Base-by-base conservation (phyloP, 805 yeast genomes). In the Komagataella populi region DNA sequence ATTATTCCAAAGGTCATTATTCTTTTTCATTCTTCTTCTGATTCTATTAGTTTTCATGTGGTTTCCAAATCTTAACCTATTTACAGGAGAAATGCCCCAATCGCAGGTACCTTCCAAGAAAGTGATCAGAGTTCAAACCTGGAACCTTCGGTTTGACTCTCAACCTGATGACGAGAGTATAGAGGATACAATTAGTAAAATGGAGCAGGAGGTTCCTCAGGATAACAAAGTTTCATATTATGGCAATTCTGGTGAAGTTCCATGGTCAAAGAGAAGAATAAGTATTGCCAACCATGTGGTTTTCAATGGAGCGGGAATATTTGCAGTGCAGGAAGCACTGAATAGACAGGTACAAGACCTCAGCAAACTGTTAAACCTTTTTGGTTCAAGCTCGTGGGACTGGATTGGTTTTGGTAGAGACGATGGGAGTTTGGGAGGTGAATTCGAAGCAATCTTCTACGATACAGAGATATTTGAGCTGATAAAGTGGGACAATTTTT, bases 401-500 rank as follows among this genome's bases (percentile, higher is more conserved):
- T 79, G 78, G 75, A 57, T 64, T 2, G 80, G 78, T 48, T 70
- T 70, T 45, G 82, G 82, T 1, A 65, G 83, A 57, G 76, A 70
- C 49, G 82, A 78, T 57, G 83, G 83, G 7, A 58, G 58, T 8
- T 60, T 60, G 16, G 61, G 58, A 4, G 82, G 83, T 12, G 84
- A 79, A 56, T 77, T 65, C 53, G 64, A 77, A 4, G 80, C 83
- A 1, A 64, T 79, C 8, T 59, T 73, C 30, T 77, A 65, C 60
- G 64, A 71, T 36, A 56, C 56, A 5, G 50, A 63, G 0, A 67
- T 67, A 14, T 72, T 77, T 65, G 58, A 64, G 44, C 55, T 75
- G 44, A 50, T 73, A 5, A 66, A 70, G 10, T 58, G 66, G n/a
- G 68, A 71, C 18, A 71, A 77, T 7, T 68, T 68, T 51, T 79